Base-by-base conservation (phyloP, 768 basidiomycete genomes). In the Epithele typhae region DNA sequence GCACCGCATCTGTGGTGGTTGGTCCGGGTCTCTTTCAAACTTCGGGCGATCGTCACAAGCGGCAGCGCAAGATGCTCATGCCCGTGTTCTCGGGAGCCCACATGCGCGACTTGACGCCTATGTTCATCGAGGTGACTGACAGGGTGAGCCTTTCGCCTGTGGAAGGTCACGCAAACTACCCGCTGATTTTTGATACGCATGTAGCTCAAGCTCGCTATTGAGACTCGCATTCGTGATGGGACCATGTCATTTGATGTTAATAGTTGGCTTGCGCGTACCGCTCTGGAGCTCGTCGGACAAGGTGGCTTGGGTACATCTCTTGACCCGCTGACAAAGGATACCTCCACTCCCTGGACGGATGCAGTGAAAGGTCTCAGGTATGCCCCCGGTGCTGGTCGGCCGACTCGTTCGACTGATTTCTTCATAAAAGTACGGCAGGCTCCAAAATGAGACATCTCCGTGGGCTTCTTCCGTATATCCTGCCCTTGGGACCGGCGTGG, bases 401-500 rank as follows among this genome's bases (percentile, higher is more conserved):
- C 8, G 8, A 32, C n/a, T 15, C 12, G n/a, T n/a, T n/a, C n/a
- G n/a, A n/a, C 14, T 30, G 14, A 30, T 30, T 14, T 14, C 27
- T 30, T 30, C 27, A 30, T 30, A 7, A 30, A 30, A 30, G 27
- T 14, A 14, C 27, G 27, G 8, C 19, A 4, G 7, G 12, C 18
- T 7, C 32, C 19, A 12, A 4, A 6, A 9, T 32, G 11, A 3
- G 21, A 8, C 17, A 45, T 38, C 35, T 42, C 43, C 18, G 33
- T 23, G 4, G 36, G 35, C 24, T 33, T 25, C 32, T 37, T 21
- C 15, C 36, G 44, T 7, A 18, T 32, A 22, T 15, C 43, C 17
- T 22, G 36, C 24, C 39, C 60, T 0, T 42, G 53, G 73, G 30
- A 53, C 27, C 27, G 8, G 27, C 27, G 27, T 30, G 27, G 27